Percentiles rank a stretch among this genome's conserved stretches.
phyloP scores from a whole-genome alignment of 1,284 basidiomycete species.

The Rhodotorula sp. region DNA sequence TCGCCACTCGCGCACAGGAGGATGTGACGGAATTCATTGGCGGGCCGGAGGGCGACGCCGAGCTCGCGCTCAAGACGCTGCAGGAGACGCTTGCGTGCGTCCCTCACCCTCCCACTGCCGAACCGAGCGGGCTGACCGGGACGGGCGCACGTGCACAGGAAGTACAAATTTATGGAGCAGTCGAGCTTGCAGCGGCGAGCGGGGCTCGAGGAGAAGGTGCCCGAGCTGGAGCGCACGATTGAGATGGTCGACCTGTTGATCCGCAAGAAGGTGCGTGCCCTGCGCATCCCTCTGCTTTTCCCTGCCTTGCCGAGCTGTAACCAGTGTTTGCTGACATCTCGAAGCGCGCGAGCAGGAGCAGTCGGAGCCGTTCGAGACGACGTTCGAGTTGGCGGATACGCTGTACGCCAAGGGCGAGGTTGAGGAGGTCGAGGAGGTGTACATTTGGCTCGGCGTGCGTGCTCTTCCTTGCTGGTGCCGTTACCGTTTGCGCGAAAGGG shows the following conservation, averaged over 20 bases:
- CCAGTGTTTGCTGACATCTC: background rate
- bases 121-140: too few relatives aligned
- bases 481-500: background rate
- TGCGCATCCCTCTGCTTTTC: too few relatives aligned
- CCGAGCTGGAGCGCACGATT: slow-evolving; percentile 91
- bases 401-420: slow-evolving; percentile 88
- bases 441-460: slow-evolving; percentile 93
- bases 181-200: slow-evolving; percentile 77
- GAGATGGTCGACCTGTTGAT: slow-evolving; percentile 80
- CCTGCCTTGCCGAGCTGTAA: background rate
- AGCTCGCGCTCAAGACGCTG: slow-evolving; percentile 76
- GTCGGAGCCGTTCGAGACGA: slow-evolving; percentile 70
- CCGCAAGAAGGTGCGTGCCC: slow-evolving; percentile 63
- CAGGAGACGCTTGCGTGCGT: slow-evolving; percentile 88
- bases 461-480: too few relatives aligned
- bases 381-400: slow-evolving; percentile 95
- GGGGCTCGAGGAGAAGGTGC: slow-evolving; percentile 89
- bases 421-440: slow-evolving; percentile 83
- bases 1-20: slow-evolving; percentile 54
- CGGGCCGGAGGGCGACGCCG: slow-evolving; percentile 74
- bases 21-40: slow-evolving; percentile 87
- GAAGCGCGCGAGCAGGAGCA: slow-evolving; percentile 40
- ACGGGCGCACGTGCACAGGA: slow-evolving; percentile 60
- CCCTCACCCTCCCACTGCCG: background rate
- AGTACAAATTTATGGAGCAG: slow-evolving; percentile 97